These are phyloP conservation scores for Dalbergia cochinchinensis DNA, from an alignment of 306 rosid species.

Conservation along the genomic window DNA sequence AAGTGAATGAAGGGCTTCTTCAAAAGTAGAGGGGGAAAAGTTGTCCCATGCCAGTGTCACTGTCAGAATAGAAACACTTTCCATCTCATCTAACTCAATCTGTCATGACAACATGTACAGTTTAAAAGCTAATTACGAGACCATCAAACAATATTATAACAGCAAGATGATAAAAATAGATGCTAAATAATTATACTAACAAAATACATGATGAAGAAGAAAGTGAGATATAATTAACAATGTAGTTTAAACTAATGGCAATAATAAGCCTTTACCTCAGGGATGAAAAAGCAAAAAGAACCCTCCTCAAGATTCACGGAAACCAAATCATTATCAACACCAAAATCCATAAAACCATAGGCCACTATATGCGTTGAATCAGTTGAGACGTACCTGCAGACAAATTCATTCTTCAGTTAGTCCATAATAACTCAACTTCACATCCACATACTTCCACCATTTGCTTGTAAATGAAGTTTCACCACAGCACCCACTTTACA, in stretches of 20 bases:
- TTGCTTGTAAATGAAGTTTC: conserved; percentile 22
- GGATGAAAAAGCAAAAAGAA: conserved; percentile 73
- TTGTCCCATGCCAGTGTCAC: conserved; percentile 88
- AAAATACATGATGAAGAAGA: conserved; percentile 26
- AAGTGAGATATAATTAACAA: background rate
- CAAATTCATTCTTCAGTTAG: conserved; percentile 41
- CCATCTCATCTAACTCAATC: conserved; percentile 90
- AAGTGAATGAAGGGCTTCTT: conserved; percentile 67
- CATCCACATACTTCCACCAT: conserved; percentile 8
- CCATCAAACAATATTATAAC: conserved; percentile 35
- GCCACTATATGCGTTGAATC: conserved; percentile 68
- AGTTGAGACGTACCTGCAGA: conserved; percentile 70
- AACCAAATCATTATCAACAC: conserved; percentile 51
- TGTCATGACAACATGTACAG: conserved; percentile 49
- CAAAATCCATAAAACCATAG: conserved; percentile 74
- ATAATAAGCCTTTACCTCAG: conserved; percentile 70
- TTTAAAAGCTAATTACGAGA: conserved; percentile 18
- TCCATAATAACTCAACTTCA: conserved; percentile 29
- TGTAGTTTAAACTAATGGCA: conserved; percentile 17
- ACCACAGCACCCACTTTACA: conserved; percentile 18
- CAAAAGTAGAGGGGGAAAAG: conserved; percentile 67
- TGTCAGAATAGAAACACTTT: conserved; percentile 72
- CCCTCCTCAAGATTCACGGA: conserved; percentile 58
- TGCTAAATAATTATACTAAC: conserved; percentile 24
- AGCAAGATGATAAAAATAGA: conserved; percentile 10